phyloP scores from a whole-genome alignment of 1,139 yeast genomes.

The Debaryomyces robertsiae region DNA sequence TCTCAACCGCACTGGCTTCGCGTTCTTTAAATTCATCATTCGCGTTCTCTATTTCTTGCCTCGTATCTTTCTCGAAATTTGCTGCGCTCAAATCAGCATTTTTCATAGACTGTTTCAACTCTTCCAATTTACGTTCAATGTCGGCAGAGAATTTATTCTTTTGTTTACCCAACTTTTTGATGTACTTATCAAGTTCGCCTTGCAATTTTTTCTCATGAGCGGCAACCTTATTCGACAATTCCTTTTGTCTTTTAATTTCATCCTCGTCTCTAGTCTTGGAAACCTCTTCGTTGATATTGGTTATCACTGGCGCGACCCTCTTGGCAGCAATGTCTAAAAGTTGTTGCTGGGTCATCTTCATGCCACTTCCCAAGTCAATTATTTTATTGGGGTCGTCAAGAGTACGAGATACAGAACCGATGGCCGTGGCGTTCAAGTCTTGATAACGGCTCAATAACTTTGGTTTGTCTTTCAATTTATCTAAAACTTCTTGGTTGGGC shows the following conservation, averaged over 20 bases:
- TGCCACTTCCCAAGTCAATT: constrained; percentile 57
- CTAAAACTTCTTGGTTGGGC: constrained; percentile 44
- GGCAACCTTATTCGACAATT: constrained; percentile 38
- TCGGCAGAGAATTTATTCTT: constrained; percentile 44
- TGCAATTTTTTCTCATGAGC: constrained; percentile 49
- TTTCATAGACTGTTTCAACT: constrained; percentile 32
- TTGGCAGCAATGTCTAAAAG: constrained; percentile 57
- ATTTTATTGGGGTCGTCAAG: constrained; percentile 55
- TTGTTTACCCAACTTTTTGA: constrained; percentile 41
- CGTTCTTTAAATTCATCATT: constrained; percentile 47
- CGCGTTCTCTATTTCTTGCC: constrained; percentile 48
- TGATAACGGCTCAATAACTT: constrained; percentile 49
- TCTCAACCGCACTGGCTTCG: constrained; percentile 49
- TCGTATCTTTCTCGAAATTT: constrained; percentile 42
- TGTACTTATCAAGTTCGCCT: constrained; percentile 45
- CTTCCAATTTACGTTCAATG: constrained; percentile 38
- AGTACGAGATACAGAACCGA: constrained; percentile 45
- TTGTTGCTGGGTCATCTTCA: constrained; percentile 56
- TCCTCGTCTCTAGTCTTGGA: constrained; percentile 50
- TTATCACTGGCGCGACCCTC: constrained; percentile 58
- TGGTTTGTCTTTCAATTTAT: constrained; percentile 51
- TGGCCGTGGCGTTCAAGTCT: constrained; percentile 52
- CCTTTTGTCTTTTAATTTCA: constrained; percentile 46
- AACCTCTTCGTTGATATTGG: constrained; percentile 54
- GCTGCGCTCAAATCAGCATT: constrained; percentile 36